Evolutionary conservation across 129 eudicot species (phyloP), one percentile per base, ranked within the genome.

Genomic region (Saposhnikovia divaricata): DNA sequence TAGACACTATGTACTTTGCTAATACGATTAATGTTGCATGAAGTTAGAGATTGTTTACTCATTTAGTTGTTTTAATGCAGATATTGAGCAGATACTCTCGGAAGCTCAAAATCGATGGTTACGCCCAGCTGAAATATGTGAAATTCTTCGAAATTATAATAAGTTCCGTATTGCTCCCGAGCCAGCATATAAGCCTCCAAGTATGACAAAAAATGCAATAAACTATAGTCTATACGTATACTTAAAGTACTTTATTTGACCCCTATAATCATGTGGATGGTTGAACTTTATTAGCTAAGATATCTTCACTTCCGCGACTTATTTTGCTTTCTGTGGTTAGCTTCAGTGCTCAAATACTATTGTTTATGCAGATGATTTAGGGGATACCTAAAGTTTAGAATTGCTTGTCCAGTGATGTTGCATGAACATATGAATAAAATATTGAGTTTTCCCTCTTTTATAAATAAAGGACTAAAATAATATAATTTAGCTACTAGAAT

Each of bases 41-140:
- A n/a, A 61, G 37, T 3, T 61, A 10, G 34, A 61, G 46, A 13
- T 11, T 28, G 38, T n/a, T 42, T 70, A n/a, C 80, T 83, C 63
- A 80, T 77, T 57, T 69, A 45, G 47, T 83, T 80, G 82, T 68
- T 78, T 55, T 40, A 71, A 15, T 83, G 89, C 97, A 94, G 98
- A 94, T 88, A 90, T 94, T 77, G 92, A 83, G 59, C 98, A 88
- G 82, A 88, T 94, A 84, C 96, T 89, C 53, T 70, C 71, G 72
- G 97, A 91, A 89, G 98, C 98, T 68, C 97, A 91, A 77, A 93
- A 91, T 80, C 90, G 98, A 50, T 94, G 98, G 98, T 88, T 94
- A 75, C 96, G 97, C 11, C 97, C 98, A 79, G 91, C 98, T 42
- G 98, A 94, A 82, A 94, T 94, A 72, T 94, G 96, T 90, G 96